phyloP scores from a whole-genome alignment of 257 asterid species.

The Gynochthodes officinalis region DNA sequence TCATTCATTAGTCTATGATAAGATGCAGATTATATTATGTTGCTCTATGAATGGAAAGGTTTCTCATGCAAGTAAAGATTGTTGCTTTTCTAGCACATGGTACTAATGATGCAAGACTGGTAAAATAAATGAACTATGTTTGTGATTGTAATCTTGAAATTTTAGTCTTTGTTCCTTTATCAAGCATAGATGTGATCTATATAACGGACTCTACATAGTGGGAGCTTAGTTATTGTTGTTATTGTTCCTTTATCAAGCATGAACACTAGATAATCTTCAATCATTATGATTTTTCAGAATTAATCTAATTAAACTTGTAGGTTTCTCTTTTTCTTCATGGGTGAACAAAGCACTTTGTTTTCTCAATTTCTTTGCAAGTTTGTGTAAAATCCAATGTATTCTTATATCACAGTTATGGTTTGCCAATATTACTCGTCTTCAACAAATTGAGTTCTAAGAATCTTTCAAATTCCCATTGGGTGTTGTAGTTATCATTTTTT shows the following conservation, averaged over 20 bases:
- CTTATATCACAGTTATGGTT: background rate
- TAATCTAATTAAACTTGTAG: background rate
- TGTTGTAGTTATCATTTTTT: background rate
- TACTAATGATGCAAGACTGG: background rate
- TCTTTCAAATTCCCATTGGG: background rate
- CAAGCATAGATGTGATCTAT: background rate
- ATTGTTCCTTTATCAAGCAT: background rate
- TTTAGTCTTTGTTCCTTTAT: background rate
- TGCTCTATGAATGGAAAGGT: background rate
- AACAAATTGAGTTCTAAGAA: background rate
- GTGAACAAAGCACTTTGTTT: background rate
- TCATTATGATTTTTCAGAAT: background rate
- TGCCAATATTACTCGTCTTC: background rate
- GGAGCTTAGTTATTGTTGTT: too few species aligned
- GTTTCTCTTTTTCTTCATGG: background rate
- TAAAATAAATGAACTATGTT: background rate
- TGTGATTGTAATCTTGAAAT: background rate
- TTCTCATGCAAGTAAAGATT: background rate
- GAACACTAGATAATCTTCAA: background rate
- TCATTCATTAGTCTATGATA: background rate
- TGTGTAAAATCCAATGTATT: background rate
- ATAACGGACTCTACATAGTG: too few species aligned
- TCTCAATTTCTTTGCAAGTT: background rate
- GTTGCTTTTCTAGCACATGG: background rate
- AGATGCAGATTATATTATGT: background rate